Conservation (phyloP, 768 basidiomycete species). For the Phlebiopsis flavidoalba region DNA sequence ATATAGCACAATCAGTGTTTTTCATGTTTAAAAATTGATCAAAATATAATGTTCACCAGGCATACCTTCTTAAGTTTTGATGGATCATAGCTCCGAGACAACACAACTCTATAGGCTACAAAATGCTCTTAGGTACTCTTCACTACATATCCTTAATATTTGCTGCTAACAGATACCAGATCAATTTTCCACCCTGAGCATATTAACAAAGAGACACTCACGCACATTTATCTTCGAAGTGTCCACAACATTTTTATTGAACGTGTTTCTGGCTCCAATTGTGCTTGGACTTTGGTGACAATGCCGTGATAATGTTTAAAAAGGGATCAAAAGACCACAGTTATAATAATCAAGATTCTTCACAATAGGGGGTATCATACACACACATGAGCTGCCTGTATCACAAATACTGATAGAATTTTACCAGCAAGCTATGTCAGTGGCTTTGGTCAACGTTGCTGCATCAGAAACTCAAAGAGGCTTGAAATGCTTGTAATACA, state of each 20-base stretch:
- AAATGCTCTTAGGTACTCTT: constrained; percentile 30
- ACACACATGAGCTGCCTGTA: no score
- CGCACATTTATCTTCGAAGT: constrained; percentile 28
- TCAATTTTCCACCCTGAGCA: constrained; percentile 24
- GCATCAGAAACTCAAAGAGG: constrained; percentile 13
- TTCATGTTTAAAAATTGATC: background rate
- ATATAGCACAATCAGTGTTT: constrained; percentile 4
- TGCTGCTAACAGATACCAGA: constrained; percentile 11
- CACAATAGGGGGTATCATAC: constrained; percentile 26
- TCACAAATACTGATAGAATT: no score
- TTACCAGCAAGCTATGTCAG: constrained; percentile 16
- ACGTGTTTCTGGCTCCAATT: constrained; percentile 30
- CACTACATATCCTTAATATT: constrained; percentile 1
- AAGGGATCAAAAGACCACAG: constrained; percentile 15
- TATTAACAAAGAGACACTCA: constrained; percentile 18
- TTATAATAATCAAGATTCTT: constrained; percentile 13
- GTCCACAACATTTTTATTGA: constrained; percentile 33
- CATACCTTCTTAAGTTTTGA: constrained; percentile 29
- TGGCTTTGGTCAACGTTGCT: constrained; percentile 23
- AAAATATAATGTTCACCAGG: constrained; percentile 21
- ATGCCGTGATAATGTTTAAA: constrained; percentile 20
- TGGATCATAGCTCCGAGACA: constrained; percentile 34
- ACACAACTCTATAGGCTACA: constrained; percentile 26
- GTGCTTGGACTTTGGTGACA: constrained; percentile 28
- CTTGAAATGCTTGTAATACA: constrained; percentile 21